A percentile compares a stretch with the other conserved stretches of the same genome.
phyloP scores from a whole-genome alignment of 2,329 filamentous ascomycete species.

The Beauveria pseudobassiana region DNA sequence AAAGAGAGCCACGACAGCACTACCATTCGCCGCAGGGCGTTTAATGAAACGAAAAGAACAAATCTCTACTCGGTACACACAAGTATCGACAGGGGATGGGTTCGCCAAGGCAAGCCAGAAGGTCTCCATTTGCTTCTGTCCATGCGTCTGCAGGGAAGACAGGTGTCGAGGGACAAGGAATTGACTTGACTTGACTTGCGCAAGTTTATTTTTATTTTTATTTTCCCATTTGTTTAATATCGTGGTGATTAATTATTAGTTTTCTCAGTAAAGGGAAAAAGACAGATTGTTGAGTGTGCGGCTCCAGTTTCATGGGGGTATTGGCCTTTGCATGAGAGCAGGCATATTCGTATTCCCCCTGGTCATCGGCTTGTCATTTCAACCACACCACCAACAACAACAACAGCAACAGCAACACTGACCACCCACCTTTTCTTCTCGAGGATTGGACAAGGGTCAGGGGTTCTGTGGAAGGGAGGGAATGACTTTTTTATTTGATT shows the following conservation, averaged over 20 bases:
- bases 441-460: too few species aligned
- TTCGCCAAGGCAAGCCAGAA: not conserved
- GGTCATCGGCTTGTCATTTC: too few species aligned
- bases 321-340: not conserved
- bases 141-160: not conserved
- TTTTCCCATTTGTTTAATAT: not conserved
- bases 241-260: too few species aligned
- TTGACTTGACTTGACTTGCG: not conserved
- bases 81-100: not conserved
- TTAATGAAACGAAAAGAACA: not conserved
- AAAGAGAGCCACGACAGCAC: not conserved
- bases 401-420: too few species aligned
- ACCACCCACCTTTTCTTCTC: too few species aligned
- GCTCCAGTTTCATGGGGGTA: slow-evolving; percentile 4
- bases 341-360: too few species aligned
- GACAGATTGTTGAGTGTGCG: not conserved
- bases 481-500: too few species aligned
- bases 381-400: too few species aligned
- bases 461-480: too few species aligned
- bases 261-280: not conserved
- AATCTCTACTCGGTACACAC: not conserved
- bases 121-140: not conserved
- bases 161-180: not conserved
- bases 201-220: not conserved
- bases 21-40: not conserved